Conservation (phyloP, 306 rosid genomes). For the Abrus pulchellus region DNA sequence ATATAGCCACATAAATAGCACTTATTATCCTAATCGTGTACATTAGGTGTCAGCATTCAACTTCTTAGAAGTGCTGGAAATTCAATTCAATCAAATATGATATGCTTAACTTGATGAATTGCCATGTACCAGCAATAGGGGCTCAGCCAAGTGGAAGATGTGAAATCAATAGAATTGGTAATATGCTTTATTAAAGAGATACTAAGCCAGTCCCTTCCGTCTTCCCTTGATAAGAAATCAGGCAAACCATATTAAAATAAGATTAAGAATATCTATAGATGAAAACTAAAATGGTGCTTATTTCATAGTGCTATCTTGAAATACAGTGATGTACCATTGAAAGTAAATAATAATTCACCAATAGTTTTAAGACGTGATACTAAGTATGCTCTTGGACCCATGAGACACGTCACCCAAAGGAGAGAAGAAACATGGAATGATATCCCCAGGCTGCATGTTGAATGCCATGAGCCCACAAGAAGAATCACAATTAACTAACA, state of each 20-base stretch:
- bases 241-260: too few relatives aligned
- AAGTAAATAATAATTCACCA: background rate
- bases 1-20: conserved; percentile 19
- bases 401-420: background rate
- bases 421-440: conserved; percentile 1
- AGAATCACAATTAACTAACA: too few relatives aligned
- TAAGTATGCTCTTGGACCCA: conserved; percentile 3
- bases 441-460: background rate
- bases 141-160: too few relatives aligned
- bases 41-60: background rate
- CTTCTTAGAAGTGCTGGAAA: too few relatives aligned
- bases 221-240: too few relatives aligned
- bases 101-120: too few relatives aligned
- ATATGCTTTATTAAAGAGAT: too few relatives aligned
- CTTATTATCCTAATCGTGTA: background rate
- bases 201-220: too few relatives aligned
- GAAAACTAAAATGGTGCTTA: background rate
- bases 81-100: too few relatives aligned
- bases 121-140: too few relatives aligned
- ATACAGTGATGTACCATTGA: conserved; percentile 6
- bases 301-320: conserved; percentile 12
- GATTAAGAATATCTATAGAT: too few relatives aligned
- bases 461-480: background rate
- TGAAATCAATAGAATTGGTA: too few relatives aligned
- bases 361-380: conserved; percentile 12